Percentiles rank a stretch among this genome's conserved stretches.
Evolutionary conservation across 306 rosid genomes (phyloP).

Genomic region (Lathyrus aphaca): DNA sequence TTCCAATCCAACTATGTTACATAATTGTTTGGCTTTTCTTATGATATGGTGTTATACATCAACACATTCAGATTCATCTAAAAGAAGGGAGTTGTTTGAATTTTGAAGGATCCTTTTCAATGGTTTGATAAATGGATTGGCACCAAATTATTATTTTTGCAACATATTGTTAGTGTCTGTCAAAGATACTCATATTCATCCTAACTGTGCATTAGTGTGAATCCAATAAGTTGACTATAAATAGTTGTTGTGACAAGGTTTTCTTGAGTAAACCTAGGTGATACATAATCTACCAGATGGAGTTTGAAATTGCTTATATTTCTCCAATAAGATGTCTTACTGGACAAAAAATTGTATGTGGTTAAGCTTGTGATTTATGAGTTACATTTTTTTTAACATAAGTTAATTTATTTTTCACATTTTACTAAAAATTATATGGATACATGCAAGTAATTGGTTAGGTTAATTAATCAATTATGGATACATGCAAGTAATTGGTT

Average conservation of each 20-base stretch:
- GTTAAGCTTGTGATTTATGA: too few relatives aligned
- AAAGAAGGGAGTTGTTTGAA: conserved; percentile 35
- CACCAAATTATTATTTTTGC: conserved; percentile 37
- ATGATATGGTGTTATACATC: conserved; percentile 41
- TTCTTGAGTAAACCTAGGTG: conserved; percentile 5
- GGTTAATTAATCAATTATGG: too few relatives aligned
- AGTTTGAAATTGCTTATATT: conserved; percentile 19
- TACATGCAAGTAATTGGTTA: too few relatives aligned
- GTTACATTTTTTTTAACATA: too few relatives aligned
- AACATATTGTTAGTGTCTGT: conserved; percentile 41
- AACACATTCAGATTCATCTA: conserved; percentile 28
- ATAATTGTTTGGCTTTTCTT: neutral
- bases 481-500: too few relatives aligned
- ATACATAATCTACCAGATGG: neutral
- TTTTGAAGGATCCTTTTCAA: conserved; percentile 30
- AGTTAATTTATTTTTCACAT: too few relatives aligned
- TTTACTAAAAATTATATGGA: too few relatives aligned
- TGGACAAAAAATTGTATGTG: too few relatives aligned
- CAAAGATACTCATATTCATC: conserved; percentile 40
- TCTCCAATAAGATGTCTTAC: neutral
- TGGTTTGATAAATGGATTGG: conserved; percentile 26
- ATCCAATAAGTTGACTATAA: conserved; percentile 1
- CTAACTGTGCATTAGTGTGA: conserved; percentile 30
- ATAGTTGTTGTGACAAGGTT: neutral
- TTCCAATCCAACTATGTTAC: neutral